phyloP scores from a whole-genome alignment of 345 rosid genomes.

The Dimocarpus longan region DNA sequence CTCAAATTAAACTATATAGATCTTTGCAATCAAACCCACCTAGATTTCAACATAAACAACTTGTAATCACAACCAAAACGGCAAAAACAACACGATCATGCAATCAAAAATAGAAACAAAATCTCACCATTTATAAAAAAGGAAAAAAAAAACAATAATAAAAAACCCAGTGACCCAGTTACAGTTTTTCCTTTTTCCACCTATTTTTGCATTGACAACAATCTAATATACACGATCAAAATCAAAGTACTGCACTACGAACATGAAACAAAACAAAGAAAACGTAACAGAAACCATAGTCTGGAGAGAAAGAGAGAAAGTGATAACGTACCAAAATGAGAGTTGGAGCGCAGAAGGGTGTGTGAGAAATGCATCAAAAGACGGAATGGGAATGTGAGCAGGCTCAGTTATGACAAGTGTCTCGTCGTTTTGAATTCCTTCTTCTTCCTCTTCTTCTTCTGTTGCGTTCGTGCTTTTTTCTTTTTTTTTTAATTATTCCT shows the following conservation, averaged over 20 bases:
- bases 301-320: conserved; percentile 1
- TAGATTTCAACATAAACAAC: background rate
- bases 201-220: background rate
- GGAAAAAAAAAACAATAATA: background rate
- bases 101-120: background rate
- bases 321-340: background rate
- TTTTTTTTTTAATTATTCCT: background rate
- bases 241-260: background rate
- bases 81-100: background rate
- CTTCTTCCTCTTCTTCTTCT: background rate
- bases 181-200: background rate
- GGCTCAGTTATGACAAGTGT: background rate
- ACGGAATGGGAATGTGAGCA: background rate
- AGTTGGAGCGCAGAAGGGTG: background rate
- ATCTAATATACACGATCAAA: background rate
- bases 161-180: background rate
- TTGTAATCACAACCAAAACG: background rate
- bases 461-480: background rate
- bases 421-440: background rate
- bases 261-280: background rate
- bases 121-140: background rate
- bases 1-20: background rate
- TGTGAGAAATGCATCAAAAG: background rate
- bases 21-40: background rate
- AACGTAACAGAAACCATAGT: background rate